A percentile compares a stretch with the other conserved stretches of the same genome.
Conservation (phyloP, 2,329 filamentous ascomycete genomes). For the Cercospora zeina region DNA sequence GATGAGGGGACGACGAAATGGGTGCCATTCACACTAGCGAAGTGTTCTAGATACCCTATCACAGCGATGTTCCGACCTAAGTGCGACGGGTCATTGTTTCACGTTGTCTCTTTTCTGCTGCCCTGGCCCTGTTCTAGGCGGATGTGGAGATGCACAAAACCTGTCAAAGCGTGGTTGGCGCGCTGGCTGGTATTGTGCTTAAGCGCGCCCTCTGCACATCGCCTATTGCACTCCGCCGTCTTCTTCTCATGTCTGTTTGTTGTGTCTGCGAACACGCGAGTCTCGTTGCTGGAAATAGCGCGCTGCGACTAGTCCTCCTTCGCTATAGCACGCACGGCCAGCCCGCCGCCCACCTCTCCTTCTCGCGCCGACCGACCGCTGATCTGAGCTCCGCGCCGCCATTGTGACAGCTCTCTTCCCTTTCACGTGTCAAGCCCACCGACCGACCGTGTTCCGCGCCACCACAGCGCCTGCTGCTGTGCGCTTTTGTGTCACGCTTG, state of each 20-base stretch:
- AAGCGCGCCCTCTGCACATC: constrained; percentile 2
- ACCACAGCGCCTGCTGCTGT: constrained; percentile 11
- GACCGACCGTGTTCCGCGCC: constrained; percentile 10
- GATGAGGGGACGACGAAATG: not conserved
- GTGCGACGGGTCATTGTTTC: constrained; percentile 8
- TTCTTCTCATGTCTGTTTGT: not conserved
- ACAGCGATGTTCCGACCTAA: constrained; percentile 11
- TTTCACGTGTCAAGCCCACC: constrained; percentile 14
- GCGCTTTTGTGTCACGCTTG: constrained; percentile 10
- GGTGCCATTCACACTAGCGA: constrained; percentile 11
- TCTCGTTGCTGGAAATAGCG: not conserved
- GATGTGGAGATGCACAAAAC: constrained; percentile 4
- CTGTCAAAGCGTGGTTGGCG: constrained; percentile 5
- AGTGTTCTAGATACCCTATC: constrained; percentile 18
- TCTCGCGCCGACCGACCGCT: constrained; percentile 11
- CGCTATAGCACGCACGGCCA: constrained; percentile 1
- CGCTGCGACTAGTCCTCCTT: constrained; percentile 10
- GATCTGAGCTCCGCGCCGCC: constrained; percentile 6
- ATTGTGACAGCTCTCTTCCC: constrained; percentile 11
- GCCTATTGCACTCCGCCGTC: not conserved
- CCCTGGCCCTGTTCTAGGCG: constrained; percentile 5
- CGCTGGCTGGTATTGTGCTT: not conserved
- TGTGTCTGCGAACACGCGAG: not conserved
- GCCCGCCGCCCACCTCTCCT: constrained; percentile 6
- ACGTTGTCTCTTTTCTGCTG: constrained; percentile 1